Conservation (phyloP, 257 asterid species). For the Solanum neorickii region DNA sequence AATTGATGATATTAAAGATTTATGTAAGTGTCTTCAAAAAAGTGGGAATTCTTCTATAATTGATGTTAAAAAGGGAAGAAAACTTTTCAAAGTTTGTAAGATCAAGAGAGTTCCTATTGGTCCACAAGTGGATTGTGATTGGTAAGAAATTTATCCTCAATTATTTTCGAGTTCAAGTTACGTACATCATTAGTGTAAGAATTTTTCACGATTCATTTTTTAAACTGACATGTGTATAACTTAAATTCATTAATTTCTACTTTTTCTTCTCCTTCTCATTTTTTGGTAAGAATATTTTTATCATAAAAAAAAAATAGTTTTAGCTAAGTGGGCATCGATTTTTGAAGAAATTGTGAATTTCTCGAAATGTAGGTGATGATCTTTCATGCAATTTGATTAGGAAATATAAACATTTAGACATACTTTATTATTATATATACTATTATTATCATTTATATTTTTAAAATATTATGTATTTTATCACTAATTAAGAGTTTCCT, state of each 20-base stretch:
- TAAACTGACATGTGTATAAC: background rate
- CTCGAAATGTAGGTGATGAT: background rate
- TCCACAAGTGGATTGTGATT: constrained; percentile 12
- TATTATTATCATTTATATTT: no score
- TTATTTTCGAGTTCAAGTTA: background rate
- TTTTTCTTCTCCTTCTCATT: background rate
- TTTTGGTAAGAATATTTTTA: background rate
- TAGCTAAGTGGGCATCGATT: background rate
- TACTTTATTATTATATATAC: no score
- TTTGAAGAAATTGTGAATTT: background rate
- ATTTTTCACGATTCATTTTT: background rate
- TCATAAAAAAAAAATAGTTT: background rate
- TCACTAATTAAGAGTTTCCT: no score
- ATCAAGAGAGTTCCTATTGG: constrained; percentile 16
- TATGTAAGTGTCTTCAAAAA: constrained; percentile 18
- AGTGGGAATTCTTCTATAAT: background rate
- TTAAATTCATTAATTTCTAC: background rate
- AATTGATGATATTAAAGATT: background rate
- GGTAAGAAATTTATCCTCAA: background rate
- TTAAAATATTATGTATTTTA: no score
- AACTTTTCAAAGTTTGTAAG: constrained; percentile 13
- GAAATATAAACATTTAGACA: no score
- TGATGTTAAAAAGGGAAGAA: background rate
- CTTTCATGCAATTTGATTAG: background rate
- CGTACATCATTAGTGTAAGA: background rate